These are phyloP conservation scores for Kwoniella pini DNA, from an alignment of 768 basidiomycete genomes.

Conservation along the genomic window DNA sequence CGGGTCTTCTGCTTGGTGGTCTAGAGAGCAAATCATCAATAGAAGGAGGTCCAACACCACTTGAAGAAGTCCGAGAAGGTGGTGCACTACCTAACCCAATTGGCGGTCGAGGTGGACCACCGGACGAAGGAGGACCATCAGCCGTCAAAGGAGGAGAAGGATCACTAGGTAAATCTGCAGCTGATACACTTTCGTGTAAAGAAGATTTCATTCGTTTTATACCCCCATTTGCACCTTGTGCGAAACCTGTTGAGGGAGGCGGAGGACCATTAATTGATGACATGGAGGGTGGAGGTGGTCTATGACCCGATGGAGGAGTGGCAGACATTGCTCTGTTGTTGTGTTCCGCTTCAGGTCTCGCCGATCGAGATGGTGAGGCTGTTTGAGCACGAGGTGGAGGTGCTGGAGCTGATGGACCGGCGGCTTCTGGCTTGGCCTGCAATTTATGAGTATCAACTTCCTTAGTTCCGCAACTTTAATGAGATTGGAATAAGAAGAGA, in stretches of 20 bases:
- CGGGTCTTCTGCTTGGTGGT: conserved; percentile 61
- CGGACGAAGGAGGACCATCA: conserved; percentile 2
- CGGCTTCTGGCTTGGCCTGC: conserved; percentile 61
- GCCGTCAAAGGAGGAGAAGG: conserved; percentile 1
- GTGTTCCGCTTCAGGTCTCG: conserved; percentile 6
- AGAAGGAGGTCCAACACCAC: conserved; percentile 31
- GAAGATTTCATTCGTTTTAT: conserved; percentile 24
- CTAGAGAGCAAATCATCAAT: conserved; percentile 57
- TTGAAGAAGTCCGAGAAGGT: conserved; percentile 43
- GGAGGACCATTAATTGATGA: conserved; percentile 9
- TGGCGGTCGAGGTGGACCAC: conserved; percentile 20
- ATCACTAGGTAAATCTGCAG: conserved; percentile 19
- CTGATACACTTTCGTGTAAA: conserved; percentile 27
- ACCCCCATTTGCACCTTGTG: conserved; percentile 21
- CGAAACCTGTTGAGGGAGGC: conserved; percentile 7
- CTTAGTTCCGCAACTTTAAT: too few species aligned
- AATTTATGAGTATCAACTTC: too few species aligned
- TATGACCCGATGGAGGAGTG: conserved; percentile 30
- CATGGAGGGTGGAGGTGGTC: conserved; percentile 13
- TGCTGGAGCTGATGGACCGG: conserved; percentile 61
- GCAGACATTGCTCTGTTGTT: conserved; percentile 22
- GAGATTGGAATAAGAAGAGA: neutral
- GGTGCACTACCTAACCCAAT: conserved; percentile 51
- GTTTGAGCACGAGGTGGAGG: conserved; percentile 86
- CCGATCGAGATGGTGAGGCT: conserved; percentile 64